phyloP scores from a whole-genome alignment of 2,329 filamentous ascomycete genomes.

The Xylaria sp. region DNA sequence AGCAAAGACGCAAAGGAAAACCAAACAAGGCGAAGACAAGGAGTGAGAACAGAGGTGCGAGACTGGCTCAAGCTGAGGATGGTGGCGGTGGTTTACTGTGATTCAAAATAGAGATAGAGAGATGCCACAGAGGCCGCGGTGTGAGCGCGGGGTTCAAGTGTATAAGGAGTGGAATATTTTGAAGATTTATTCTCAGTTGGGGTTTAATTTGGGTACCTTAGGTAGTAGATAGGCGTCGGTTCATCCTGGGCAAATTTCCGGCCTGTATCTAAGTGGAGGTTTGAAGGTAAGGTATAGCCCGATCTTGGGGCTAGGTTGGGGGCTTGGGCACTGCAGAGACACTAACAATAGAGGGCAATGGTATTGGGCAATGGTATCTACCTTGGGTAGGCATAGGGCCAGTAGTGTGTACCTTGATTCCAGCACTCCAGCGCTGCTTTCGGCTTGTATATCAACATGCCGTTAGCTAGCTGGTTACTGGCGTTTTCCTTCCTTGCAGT shows the following conservation, averaged over 20 bases:
- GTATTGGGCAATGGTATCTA: neutral
- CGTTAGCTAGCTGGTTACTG: neutral
- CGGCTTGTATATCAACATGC: neutral
- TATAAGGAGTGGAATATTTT: conserved; percentile 20
- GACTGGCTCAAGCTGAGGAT: conserved; percentile 38
- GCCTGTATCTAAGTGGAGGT: conserved; percentile 2
- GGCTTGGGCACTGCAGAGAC: neutral
- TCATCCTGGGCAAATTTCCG: conserved; percentile 27
- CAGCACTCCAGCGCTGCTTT: too few relatives aligned
- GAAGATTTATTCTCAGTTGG: conserved; percentile 24
- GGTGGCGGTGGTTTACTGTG: conserved; percentile 13
- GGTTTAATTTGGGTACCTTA: conserved; percentile 11
- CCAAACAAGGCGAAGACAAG: conserved; percentile 14
- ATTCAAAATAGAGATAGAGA: neutral
- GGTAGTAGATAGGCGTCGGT: neutral
- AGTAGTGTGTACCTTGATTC: neutral
- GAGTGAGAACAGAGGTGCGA: conserved; percentile 29
- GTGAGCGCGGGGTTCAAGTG: conserved; percentile 37
- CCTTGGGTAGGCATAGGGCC: neutral
- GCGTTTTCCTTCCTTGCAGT: conserved; percentile 5
- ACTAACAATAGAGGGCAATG: neutral
- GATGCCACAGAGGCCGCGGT: conserved; percentile 35
- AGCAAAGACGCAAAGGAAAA: conserved; percentile 22
- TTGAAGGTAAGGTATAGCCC: neutral
- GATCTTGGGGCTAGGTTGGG: too few relatives aligned